These are phyloP conservation scores for Geotrichum macrosporum DNA, from an alignment of 1,139 yeast genomes.

Conservation along the genomic window DNA sequence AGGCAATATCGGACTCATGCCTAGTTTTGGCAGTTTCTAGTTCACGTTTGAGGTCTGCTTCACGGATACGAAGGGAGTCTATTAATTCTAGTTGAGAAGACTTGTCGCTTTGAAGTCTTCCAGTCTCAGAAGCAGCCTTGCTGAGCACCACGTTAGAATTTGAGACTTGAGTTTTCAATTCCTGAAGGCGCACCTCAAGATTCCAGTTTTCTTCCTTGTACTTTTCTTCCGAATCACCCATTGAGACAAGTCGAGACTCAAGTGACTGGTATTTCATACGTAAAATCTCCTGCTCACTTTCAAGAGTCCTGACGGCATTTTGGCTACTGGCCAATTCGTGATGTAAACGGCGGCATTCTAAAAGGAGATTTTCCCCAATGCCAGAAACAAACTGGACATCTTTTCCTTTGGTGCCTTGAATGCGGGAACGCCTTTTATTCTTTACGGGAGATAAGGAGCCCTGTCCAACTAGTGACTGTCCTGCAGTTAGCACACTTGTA, in stretches of 20 bases:
- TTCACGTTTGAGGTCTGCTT: conserved; percentile 31
- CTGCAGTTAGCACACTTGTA: neutral
- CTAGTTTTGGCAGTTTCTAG: conserved; percentile 28
- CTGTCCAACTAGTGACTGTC: conserved; percentile 1
- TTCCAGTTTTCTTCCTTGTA: conserved; percentile 77
- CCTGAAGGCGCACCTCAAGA: conserved; percentile 56
- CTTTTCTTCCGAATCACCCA: conserved; percentile 45
- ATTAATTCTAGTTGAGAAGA: conserved; percentile 34
- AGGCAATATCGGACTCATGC: conserved; percentile 26
- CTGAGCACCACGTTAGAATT: conserved; percentile 30
- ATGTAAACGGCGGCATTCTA: conserved; percentile 73
- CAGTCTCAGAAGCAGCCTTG: conserved; percentile 30
- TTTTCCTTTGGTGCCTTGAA: conserved; percentile 31
- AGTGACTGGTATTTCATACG: conserved; percentile 40
- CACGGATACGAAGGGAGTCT: conserved; percentile 32
- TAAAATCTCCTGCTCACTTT: conserved; percentile 45
- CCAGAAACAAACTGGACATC: conserved; percentile 81
- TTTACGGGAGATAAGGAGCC: conserved; percentile 12
- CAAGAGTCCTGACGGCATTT: conserved; percentile 35
- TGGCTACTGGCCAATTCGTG: conserved; percentile 54
- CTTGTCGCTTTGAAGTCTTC: conserved; percentile 28
- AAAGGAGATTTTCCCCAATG: conserved; percentile 69
- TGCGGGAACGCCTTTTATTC: conserved; percentile 6
- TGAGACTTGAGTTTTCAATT: conserved; percentile 45
- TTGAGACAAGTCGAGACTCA: conserved; percentile 35